Conservation (phyloP, 2,329 filamentous ascomycete genomes). For the Xenoacremonium recifei region DNA sequence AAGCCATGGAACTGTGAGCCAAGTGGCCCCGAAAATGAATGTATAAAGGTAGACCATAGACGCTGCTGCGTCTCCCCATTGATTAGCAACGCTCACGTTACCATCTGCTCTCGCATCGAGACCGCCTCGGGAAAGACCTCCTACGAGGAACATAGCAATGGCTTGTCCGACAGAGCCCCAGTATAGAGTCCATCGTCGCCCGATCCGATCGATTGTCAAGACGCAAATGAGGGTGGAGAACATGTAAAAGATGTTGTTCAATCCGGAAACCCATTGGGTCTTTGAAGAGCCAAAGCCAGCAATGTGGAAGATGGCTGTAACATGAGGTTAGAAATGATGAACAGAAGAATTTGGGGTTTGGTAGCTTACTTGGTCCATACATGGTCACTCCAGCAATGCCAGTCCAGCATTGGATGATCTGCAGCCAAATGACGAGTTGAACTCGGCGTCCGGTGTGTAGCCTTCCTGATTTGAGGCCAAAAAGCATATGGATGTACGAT, state of each 20-base stretch:
- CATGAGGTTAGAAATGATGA: not conserved
- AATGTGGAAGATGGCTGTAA: conserved; percentile 55
- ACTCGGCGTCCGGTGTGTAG: conserved; percentile 64
- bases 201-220: conserved; percentile 66
- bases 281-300: conserved; percentile 60
- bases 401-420: conserved; percentile 70
- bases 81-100: conserved; percentile 41
- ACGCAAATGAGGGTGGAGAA: conserved; percentile 65
- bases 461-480: conserved; percentile 61
- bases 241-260: conserved; percentile 48
- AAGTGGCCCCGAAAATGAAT: conserved; percentile 36
- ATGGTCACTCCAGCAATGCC: conserved; percentile 68
- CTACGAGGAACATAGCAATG: conserved; percentile 64
- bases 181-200: conserved; percentile 68
- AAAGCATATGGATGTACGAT: conserved; percentile 60
- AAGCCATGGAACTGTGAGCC: conserved; percentile 55
- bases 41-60: conserved; percentile 63
- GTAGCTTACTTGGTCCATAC: conserved; percentile 37
- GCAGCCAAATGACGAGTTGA: conserved; percentile 67
- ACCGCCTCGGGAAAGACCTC: conserved; percentile 56
- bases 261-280: conserved; percentile 60
- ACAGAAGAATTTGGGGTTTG: not conserved
- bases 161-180: conserved; percentile 64
- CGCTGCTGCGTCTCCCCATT: conserved; percentile 54
- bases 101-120: conserved; percentile 41